These are phyloP conservation scores for Ogataea ramenticola DNA, from an alignment of 805 yeast species.

Conservation along the genomic window DNA sequence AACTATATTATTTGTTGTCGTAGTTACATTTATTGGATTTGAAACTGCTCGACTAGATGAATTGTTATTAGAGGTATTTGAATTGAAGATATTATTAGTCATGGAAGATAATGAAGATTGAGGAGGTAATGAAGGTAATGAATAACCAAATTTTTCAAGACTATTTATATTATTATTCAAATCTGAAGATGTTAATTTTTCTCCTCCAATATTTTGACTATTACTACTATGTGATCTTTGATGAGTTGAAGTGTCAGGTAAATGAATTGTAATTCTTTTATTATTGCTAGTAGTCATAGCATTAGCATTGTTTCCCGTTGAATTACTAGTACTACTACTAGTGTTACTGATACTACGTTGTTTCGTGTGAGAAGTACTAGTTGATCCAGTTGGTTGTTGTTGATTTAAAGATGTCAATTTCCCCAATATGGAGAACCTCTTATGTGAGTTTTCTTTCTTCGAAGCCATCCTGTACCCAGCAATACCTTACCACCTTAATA, in stretches of 20 bases:
- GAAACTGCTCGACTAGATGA: not conserved
- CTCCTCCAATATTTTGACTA: not conserved
- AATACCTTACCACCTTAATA: too few species aligned
- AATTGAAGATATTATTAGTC: too few species aligned
- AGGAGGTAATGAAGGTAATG: not conserved
- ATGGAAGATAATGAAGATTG: too few species aligned
- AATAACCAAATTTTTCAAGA: not conserved
- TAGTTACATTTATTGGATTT: too few species aligned
- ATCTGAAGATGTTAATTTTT: not conserved
- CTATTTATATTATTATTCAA: not conserved
- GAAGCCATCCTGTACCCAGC: conserved; percentile 5
- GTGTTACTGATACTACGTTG: too few species aligned
- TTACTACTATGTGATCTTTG: not conserved
- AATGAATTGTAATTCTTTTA: not conserved
- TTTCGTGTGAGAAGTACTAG: too few species aligned
- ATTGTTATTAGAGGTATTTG: too few species aligned
- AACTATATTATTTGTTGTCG: too few species aligned
- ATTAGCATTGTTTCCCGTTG: not conserved
- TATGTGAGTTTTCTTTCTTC: conserved; percentile 2
- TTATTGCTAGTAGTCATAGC: not conserved
- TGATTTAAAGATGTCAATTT: not conserved
- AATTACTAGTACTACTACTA: not conserved
- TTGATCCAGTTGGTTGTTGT: too few species aligned
- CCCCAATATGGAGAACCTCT: conserved; percentile 3
- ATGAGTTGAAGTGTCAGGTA: not conserved